Conservation (phyloP, 805 yeast species). For the Sporopachydermia quercuum region DNA sequence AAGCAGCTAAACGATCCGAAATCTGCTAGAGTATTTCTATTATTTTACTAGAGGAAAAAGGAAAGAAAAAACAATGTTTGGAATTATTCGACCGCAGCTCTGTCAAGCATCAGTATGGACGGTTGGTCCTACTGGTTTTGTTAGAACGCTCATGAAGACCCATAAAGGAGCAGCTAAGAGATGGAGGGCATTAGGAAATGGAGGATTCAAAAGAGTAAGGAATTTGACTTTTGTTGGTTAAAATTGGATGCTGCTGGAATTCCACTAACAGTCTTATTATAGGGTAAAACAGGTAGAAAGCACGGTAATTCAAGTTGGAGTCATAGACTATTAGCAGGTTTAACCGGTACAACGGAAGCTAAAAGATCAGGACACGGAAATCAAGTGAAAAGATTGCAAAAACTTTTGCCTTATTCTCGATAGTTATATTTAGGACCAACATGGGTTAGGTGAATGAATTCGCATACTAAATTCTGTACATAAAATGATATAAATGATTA, state of each 20-base stretch:
- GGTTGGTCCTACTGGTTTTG: constrained; percentile 2
- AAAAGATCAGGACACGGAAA: constrained; percentile 30
- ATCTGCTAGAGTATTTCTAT: too few species aligned
- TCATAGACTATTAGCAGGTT: constrained; percentile 36
- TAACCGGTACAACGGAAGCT: constrained; percentile 44
- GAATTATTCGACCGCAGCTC: background rate
- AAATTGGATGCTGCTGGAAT: background rate
- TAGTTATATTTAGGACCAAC: too few species aligned
- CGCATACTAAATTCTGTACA: too few species aligned
- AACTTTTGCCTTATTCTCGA: constrained; percentile 35
- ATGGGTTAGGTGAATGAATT: too few species aligned
- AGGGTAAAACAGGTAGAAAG: constrained; percentile 71
- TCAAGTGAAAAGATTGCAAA: constrained; percentile 45
- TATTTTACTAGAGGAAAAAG: too few species aligned
- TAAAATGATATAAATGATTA: too few species aligned
- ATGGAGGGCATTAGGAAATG: constrained; percentile 60
- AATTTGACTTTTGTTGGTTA: background rate
- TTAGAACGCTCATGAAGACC: constrained; percentile 41
- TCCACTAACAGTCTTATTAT: background rate
- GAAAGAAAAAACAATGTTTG: background rate
- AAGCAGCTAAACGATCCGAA: too few species aligned
- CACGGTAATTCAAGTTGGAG: constrained; percentile 92
- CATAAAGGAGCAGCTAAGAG: constrained; percentile 81
- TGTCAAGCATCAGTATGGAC: background rate
- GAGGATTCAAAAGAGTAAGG: constrained; percentile 39